Conservation (phyloP, 495 filamentous ascomycete species). For the Sordaria brevicollis region DNA sequence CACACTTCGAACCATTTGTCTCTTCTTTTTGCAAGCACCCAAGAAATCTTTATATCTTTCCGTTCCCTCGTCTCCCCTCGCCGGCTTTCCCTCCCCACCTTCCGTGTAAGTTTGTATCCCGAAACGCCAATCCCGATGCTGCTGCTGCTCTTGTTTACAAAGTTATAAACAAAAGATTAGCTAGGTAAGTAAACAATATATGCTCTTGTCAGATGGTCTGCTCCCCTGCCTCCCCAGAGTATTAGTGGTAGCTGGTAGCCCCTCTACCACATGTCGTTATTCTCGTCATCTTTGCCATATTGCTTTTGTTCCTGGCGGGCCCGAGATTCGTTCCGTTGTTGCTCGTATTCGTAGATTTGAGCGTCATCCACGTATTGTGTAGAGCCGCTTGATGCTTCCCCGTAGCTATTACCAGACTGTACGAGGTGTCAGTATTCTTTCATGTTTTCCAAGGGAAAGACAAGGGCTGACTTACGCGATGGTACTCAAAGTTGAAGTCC, state of each 20-base stretch:
- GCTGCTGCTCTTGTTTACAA: background rate
- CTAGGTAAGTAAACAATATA: background rate
- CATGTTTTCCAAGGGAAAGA: background rate
- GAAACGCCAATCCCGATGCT: background rate
- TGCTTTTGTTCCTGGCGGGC: constrained; percentile 5
- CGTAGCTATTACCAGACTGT: constrained; percentile 34
- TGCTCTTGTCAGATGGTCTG: background rate
- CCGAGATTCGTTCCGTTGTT: constrained; percentile 11
- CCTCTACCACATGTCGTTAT: constrained; percentile 22
- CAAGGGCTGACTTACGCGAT: constrained; percentile 30
- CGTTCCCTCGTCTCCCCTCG: background rate
- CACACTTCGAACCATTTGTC: background rate
- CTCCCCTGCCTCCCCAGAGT: background rate
- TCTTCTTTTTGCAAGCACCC: background rate
- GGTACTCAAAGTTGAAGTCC: constrained; percentile 38
- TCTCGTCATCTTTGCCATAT: constrained; percentile 10
- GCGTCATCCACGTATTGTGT: constrained; percentile 36
- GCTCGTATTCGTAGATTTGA: constrained; percentile 40
- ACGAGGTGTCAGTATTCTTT: constrained; percentile 4
- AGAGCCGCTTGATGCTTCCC: constrained; percentile 22
- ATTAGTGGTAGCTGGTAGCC: too few relatives aligned
- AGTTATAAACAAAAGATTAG: background rate
- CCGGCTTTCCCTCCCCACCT: background rate
- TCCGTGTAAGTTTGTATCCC: background rate
- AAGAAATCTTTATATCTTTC: background rate